Evolutionary conservation across 164 flowering plant species (phyloP), one percentile per base, ranked within the genome.

Genomic region (Tinospora cordifolia): DNA sequence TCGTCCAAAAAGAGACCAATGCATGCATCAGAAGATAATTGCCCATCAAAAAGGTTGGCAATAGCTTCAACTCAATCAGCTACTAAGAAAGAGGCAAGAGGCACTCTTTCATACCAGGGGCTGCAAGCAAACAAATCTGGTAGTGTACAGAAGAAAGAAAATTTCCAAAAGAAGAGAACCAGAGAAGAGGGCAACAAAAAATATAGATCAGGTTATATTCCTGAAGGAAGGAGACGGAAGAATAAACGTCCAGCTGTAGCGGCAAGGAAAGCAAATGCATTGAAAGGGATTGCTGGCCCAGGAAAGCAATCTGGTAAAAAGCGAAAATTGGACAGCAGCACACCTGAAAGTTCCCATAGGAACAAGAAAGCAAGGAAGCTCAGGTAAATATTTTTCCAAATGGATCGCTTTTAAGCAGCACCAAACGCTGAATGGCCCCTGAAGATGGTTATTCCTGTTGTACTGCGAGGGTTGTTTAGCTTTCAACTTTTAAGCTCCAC

Each of bases 211-310:
- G 65, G 34, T 12, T 44, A 26, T 47, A 66, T 46, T 66, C 27
- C 25, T 27, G 69, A 66, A 68, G 60, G 40, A 21, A 79, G 79
- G 26, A 69, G 65, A 21, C 83, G 82, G 3, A 27, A 30, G 57
- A 71, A 57, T 13, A 91, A 93, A 77, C 79, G 97, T 57, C 97
- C 98, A n/a, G 78, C 97, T 0, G 96, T 93, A 69, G 90, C 90
- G 25, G 89, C 90, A 10, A 84, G 97, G 78, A 93, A 91, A 79
- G 89, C 86, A 11, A 83, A 66, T 21, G 80, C 82, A 4, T n/a
- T 68, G 22, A 75, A 67, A 44, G 72, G 77, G n/a, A 17, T 54
- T 26, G 78, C 64, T 66, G 83, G 79, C 17, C 65, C 72, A 24
- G 46, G 79, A 8, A 81, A 73, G 66, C 83, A 63, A 36, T 68